phyloP scores from a whole-genome alignment of 441 rosid genomes.

The Breynia disticha region DNA sequence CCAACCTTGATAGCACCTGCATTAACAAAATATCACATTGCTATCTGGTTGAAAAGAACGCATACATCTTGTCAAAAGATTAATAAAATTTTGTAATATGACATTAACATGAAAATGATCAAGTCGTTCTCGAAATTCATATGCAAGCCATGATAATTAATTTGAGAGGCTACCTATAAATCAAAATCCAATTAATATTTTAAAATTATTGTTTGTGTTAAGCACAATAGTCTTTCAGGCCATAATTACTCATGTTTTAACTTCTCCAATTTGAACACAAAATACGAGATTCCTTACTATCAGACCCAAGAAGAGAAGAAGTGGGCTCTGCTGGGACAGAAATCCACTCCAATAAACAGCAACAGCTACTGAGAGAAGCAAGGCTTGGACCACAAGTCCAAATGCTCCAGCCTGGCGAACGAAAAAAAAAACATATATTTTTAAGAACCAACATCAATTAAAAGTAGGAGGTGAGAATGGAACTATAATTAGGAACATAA shows the following conservation, averaged over 20 bases:
- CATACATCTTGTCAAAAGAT: not conserved
- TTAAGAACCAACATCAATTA: constrained; percentile 7
- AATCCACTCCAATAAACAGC: constrained; percentile 66
- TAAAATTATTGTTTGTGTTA: too few relatives aligned
- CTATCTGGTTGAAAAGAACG: not conserved
- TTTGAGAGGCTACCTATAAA: too few relatives aligned
- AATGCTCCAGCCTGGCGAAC: constrained; percentile 85
- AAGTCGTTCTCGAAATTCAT: too few relatives aligned
- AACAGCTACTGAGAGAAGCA: constrained; percentile 65
- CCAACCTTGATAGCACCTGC: constrained; percentile 83
- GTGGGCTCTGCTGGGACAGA: constrained; percentile 55
- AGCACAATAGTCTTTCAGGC: too few relatives aligned
- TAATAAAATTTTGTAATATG: too few relatives aligned
- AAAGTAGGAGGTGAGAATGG: constrained; percentile 1
- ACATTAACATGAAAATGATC: too few relatives aligned
- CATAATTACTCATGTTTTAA: too few relatives aligned
- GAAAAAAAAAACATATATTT: constrained; percentile 2
- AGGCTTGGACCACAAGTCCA: constrained; percentile 77
- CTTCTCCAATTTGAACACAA: too few relatives aligned
- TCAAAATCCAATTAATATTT: too few relatives aligned
- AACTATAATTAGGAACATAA: constrained; percentile 5
- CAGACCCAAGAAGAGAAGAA: constrained; percentile 61
- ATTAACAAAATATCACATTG: not conserved
- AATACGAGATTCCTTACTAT: constrained; percentile 39
- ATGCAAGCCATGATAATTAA: too few relatives aligned